Evolutionary conservation across 345 rosid species (phyloP), one percentile per base, ranked within the genome.

Genomic region (Hypericum perforatum): DNA sequence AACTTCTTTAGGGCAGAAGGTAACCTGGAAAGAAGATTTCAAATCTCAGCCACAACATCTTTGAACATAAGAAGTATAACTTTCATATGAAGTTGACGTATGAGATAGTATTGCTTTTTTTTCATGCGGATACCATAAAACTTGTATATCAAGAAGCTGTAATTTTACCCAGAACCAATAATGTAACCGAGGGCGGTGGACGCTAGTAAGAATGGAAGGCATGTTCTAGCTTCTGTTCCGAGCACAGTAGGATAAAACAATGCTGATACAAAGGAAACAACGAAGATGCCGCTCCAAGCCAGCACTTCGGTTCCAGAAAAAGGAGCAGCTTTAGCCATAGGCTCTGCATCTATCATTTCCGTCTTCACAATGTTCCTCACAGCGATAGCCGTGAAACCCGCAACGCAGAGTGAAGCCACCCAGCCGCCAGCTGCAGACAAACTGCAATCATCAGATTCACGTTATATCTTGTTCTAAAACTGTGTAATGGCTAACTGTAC

Each of bases 391-490:
- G 89, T 78, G 56, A 66, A 91, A 7, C 96, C 96, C 0, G 96
- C 98, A 15, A 84, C 96, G 63, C 84, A 82, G 53, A 86, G 89
- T 29, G 98, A 82, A 52, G 98, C 96, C 63, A 91, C 62, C 98
- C 98, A 91, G 36, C 96, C 98, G 60, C 81, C 92, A 15, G 76
- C 98, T 91, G 77, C 63, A 70, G 60, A 57, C 40, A 45, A 41
- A 39, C 15, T 42, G 22, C 3, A 63, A 51, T 36, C 14, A 59
- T 13, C 37, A 1, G n/a, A 14, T 39, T 12, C 32, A 22, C 32
- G 4, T 22, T 22, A 22, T 4, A 22, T 22, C 32, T 22, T 22
- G 32, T 22, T 22, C 32, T 22, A 22, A 22, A 22, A 22, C 32
- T 22, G 32, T 1, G 49, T 36, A 47, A 36, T 11, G 43, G 54